Evolutionary conservation across 805 yeast genomes (phyloP), one percentile per base, ranked within the genome.

Genomic region (Candida saitoana): DNA sequence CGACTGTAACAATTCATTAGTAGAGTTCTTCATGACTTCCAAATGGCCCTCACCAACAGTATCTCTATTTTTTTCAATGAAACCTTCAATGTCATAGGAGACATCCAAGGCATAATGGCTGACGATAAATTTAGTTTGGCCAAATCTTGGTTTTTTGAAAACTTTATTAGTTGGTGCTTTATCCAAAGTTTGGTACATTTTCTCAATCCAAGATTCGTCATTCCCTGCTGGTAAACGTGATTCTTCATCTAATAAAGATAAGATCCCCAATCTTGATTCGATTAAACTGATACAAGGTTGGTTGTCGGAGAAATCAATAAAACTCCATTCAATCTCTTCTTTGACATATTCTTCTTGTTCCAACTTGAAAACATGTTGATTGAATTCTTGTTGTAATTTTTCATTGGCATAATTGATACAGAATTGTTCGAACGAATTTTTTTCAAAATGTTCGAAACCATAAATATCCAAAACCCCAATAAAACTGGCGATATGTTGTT

Each of bases 361-460:
- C 47, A 93, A 76, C 60, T 91, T 91, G 77, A 91, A 91, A 41
- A 91, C 97, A 57, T 91, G 97, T 69, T 89, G 97, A 56, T 90
- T 91, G 66, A 91, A 91, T 63, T 91, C 97, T 65, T 91, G 98
- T 66, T 91, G 98, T 54, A 91, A 75, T 66, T 91, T 91, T 69
- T 91, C 99, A 65, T 90, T 90, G 35, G 97, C 96, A 62, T 90
- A 90, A 63, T 90, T 90, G 66, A 90, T 90, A 71, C 99, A 91
- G 65, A 91, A 91, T 65, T 91, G 99, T 67, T 91, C 99, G 57
- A 91, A 91, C 6, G 96, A 89, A 67, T 91, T 91, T 55, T 79
- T 82, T 51, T 87, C 90, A 61, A 91, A 91, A 65, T 91, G 97
- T 65, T 91, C 99, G 62, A 91, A 91, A 18, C 99, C 99, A 59